Evolutionary conservation across 2,329 filamentous ascomycete genomes (phyloP).

Genomic region (Aspergillus chevalieri): DNA sequence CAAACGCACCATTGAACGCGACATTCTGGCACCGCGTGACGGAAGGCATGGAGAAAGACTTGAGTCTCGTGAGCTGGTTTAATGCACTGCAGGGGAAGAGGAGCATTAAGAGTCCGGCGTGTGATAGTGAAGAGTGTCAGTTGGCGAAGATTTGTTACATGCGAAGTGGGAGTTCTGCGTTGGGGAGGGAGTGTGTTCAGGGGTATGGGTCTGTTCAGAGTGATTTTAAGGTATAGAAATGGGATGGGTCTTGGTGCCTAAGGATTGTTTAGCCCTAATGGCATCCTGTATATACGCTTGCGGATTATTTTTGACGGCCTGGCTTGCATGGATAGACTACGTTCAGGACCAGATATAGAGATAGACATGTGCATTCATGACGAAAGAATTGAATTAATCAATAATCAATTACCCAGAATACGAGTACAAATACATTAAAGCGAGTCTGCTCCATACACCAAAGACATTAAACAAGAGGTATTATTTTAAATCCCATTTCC

Average conservation of each 20-base stretch:
- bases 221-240: slow-evolving; percentile 16
- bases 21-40: slow-evolving; percentile 56
- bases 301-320: not conserved
- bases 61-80: slow-evolving; percentile 44
- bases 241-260: too few relatives aligned
- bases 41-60: slow-evolving; percentile 50
- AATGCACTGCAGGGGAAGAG: slow-evolving; percentile 50
- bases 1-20: slow-evolving; percentile 48
- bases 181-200: slow-evolving; percentile 49
- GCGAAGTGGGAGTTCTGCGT: slow-evolving; percentile 48
- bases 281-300: not conserved
- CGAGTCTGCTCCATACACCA: not conserved
- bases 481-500: not conserved
- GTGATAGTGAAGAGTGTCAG: slow-evolving; percentile 47
- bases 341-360: not conserved
- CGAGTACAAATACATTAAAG: not conserved
- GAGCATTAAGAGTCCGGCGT: slow-evolving; percentile 47
- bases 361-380: not conserved
- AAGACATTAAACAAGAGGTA: not conserved
- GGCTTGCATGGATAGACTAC: not conserved
- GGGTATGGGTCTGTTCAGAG: slow-evolving; percentile 44
- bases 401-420: not conserved
- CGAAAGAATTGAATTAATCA: not conserved
- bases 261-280: not conserved
- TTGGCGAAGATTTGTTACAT: slow-evolving; percentile 56